phyloP scores from a whole-genome alignment of 179 eudicot species.

The Spinacia oleracea region DNA sequence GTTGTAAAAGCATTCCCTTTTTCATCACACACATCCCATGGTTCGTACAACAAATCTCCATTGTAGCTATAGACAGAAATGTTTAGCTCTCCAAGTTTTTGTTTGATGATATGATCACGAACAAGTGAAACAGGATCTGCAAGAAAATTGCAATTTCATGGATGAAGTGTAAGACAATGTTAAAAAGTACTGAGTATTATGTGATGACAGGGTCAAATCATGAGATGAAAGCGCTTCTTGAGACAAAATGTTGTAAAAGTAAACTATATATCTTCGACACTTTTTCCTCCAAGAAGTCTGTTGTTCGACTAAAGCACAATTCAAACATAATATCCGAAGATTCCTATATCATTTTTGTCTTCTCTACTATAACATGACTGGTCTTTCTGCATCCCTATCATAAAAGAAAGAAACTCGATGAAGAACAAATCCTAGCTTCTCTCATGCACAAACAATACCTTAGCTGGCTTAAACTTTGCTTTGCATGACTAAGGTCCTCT shows the following conservation, averaged over 20 bases:
- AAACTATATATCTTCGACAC: background rate
- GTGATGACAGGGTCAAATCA: background rate
- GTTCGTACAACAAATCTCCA: slow-evolving; percentile 85
- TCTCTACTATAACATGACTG: background rate
- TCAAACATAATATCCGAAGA: background rate
- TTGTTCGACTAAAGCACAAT: background rate
- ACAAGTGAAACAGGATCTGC: slow-evolving; percentile 96
- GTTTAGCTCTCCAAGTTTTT: slow-evolving; percentile 63
- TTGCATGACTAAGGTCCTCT: background rate
- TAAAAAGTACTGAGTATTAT: background rate
- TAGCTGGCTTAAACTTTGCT: background rate
- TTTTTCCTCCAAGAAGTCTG: background rate
- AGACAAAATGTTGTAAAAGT: no score
- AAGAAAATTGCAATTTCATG: slow-evolving; percentile 1
- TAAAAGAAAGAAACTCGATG: background rate
- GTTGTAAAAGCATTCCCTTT: slow-evolving; percentile 71
- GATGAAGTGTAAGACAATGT: background rate
- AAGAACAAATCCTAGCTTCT: background rate
- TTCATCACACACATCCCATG: slow-evolving; percentile 91
- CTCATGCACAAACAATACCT: background rate
- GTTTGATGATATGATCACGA: slow-evolving; percentile 88
- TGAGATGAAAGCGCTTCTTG: background rate
- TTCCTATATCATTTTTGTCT: background rate
- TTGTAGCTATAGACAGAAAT: slow-evolving; percentile 73
- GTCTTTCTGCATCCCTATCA: no score